Evolutionary conservation across 306 rosid genomes (phyloP), one percentile per base, ranked within the genome.

Genomic region (Chamaecrista fasciculata): DNA sequence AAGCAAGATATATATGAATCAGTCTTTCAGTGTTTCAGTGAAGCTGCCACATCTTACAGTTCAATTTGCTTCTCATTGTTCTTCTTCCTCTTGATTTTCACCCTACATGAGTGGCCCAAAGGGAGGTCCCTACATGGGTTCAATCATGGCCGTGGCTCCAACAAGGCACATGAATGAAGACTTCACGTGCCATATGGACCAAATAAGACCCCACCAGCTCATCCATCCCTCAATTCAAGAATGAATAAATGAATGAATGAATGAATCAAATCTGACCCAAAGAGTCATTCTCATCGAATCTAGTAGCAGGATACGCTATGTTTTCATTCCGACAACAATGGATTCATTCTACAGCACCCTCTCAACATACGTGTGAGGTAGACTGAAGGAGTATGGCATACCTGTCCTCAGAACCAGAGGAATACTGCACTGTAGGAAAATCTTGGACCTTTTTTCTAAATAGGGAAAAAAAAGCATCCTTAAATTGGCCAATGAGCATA

Each of bases 101-200:
- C 49, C 79, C 86, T 61, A 66, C 74, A 82, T 69, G 40, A 71
- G 72, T 50, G 87, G 70, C 76, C 79, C 69, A 55, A 73, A 19
- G 20, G 33, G 70, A 75, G 86, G 85, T 73, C 86, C 83, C 82
- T 57, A 65, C 67, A 46, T 15, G 65, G 70, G 63, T 57, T 81
- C 87, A 79, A 82, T 79, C 80, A 82, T 74, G 57, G 43, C 67
- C 59, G 78, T 43, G 73, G 66, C 43, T 84, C 81, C 80, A 70
- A 51, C 70, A 66, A 76, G 78, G 81, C 55, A 82, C 83, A 77
- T 70, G 67, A 74, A 80, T 75, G 67, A 67, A 76, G 81, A 78
- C 59, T 82, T 88, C 94, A 90, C 96, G 92, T 84, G 95, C 67
- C 84, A 37, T 46, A 62, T 79, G 95, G 97, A 67, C 97, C 96